Base-by-base conservation (phyloP, 352 stramenopile genomes). In the Elongisporangium senticosum region DNA sequence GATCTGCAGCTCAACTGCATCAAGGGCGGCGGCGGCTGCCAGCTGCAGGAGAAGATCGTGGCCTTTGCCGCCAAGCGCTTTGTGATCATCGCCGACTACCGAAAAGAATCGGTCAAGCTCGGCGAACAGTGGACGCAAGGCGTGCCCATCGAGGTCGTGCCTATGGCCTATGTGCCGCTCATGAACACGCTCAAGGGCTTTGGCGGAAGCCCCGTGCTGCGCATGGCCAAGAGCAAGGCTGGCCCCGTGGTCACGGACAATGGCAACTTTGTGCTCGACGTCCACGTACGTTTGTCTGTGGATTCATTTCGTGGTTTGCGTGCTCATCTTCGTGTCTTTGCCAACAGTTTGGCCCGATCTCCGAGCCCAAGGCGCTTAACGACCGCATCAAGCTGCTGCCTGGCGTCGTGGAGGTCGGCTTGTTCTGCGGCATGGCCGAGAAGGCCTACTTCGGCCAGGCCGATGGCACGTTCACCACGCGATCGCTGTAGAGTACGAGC, bases 211-310 rank as follows among this genome's bases (percentile, higher is more conserved):
- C 66, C 81, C 0, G 74, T 90, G 59, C 71, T 95, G 47, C 85
- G 85, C 43, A 95, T 95, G 85, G 85, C 83, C 63, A 86, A 90
- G 72, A 78, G 65, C 79, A 99, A 96, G 72, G 88, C 87, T 63
- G 95, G 98, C 40, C 97, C 97, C 26, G 96, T 98, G 48, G 89
- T 99, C 22, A 99, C 97, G 10, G 97, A 99, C 87, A 98, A 98
- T 59, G 86, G 88, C 63, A 96, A 96, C 70, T 95, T 96, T 53
- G 83, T 96, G 37, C 68, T 96, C n/a, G 88, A 96, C 58, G 82
- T 90, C 19, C 79, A 93, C 53, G 72, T 80, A 63, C 24, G 58
- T 68, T 4, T 22, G 4, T 33, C 6, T n/a, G 17, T 7, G 20
- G 8, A 0, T 22, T 19, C 13, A 19, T 20, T 52, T 11, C 17